Base-by-base conservation (phyloP, 306 rosid genomes). In the Sesbania bispinosa region DNA sequence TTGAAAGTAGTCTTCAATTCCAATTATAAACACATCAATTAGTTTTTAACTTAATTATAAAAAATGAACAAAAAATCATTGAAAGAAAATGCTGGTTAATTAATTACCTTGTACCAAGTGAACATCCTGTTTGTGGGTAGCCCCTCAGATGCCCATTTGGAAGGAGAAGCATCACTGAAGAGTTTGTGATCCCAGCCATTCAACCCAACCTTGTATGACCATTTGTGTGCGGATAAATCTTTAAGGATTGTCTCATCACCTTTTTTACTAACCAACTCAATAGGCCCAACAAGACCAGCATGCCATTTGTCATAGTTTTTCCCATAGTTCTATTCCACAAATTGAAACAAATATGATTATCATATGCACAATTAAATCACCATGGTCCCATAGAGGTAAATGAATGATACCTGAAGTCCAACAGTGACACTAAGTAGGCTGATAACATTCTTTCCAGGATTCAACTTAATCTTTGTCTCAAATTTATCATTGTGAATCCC, bases 91-190 rank as follows among this genome's bases (percentile, higher is more conserved):
- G 8, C 0, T 6, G 27, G n/a, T n/a, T n/a, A n/a, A n/a, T n/a
- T n/a, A n/a, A 7, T 18, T 82, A 82, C 85, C 90, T 85, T 83
- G 65, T 85, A 88, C 94, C 90, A 85, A 21, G 88, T 88, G 68
- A 88, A 46, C 78, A 26, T 83, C 20, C 45, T 80, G 35, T 85
- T 64, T 4, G 15, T n/a, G 4, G 90, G 87, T 2, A 85, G 1
- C 0, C 53, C 0, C 1, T 32, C 10, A 1, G 78, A 41, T 47
- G 61, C 64, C 90, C 93, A 85, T 50, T 80, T 83, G 9, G 33
- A 16, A 4, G 41, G 42, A 4, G 30, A 57, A 9, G 39, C 67
- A 1, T 29, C 15, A 8, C 55, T 71, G 14, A 35, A 85, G 7
- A 77, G 16, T 29, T 38, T 15, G 27, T 69, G 13, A 0, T 75